Evolutionary conservation across 768 basidiomycete genomes (phyloP).

Genomic region (Boletellus emodensis): DNA sequence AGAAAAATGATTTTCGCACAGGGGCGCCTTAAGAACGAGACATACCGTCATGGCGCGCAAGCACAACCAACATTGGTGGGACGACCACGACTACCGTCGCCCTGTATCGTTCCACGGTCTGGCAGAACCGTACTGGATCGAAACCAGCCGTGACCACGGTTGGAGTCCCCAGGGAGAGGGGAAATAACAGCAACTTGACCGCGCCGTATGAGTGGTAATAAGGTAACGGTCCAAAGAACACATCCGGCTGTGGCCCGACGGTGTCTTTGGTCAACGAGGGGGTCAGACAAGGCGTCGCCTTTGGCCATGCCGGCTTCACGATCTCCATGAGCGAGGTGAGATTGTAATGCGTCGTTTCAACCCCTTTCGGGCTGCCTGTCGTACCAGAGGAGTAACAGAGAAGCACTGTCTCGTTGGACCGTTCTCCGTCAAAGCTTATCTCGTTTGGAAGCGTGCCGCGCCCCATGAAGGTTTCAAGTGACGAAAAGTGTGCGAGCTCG

Average conservation of each 20-base stretch:
- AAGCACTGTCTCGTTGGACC: conserved; percentile 56
- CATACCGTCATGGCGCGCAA: conserved; percentile 65
- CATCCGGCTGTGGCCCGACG: conserved; percentile 33
- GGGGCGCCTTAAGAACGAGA: neutral
- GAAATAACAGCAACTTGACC: conserved; percentile 59
- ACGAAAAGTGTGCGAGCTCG: conserved; percentile 35
- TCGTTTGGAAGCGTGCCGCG: conserved; percentile 48
- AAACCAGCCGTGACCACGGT: conserved; percentile 64
- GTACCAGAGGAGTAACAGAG: conserved; percentile 70
- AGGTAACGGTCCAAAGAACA: conserved; percentile 62
- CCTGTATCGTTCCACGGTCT: conserved; percentile 60
- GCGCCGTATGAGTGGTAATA: conserved; percentile 54
- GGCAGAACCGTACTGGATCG: conserved; percentile 65
- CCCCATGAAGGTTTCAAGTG: conserved; percentile 48
- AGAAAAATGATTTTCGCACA: neutral
- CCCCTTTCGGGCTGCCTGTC: conserved; percentile 75
- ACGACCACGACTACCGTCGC: conserved; percentile 60
- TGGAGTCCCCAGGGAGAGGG: conserved; percentile 47
- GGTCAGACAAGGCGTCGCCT: conserved; percentile 28
- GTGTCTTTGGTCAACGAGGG: conserved; percentile 5
- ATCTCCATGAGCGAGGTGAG: conserved; percentile 57
- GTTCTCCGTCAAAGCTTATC: conserved; percentile 49
- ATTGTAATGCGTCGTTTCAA: conserved; percentile 67
- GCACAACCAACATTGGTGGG: conserved; percentile 78
- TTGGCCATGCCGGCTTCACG: conserved; percentile 42